Base-by-base conservation (phyloP, 805 yeast species). In the Schizosaccharomyces octosporus region DNA sequence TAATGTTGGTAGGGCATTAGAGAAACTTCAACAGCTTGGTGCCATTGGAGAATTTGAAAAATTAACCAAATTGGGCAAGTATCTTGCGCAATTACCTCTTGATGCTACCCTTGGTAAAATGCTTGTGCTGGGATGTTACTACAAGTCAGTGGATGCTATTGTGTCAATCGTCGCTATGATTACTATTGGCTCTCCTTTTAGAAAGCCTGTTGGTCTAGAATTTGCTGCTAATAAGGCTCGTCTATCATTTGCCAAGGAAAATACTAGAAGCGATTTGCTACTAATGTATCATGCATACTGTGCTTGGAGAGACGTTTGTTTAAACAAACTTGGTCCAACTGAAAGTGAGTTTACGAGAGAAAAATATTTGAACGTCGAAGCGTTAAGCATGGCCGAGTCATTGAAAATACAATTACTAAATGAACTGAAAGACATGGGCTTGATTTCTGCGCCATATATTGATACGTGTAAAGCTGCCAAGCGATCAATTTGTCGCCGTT, bases 11-110 rank as follows among this genome's bases (percentile, higher is more conserved):
- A n/a, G 58, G 31, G 66, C 66, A 4, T 55, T 65, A 7, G 62
- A 60, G 9, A 11, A 60, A 9, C 41, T 65, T 32, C 54, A 39
- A 51, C 58, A 62, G 15, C 60, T 65, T 36, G 65, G 65, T 5
- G 66, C 66, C 27, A 60, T 65, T n/a, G 51, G 61, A 17, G 51
- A 61, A 11, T 55, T 55, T 15, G 66, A 59, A 19, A 62, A 63
- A 9, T 41, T 65, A 13, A 65, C 66, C 13, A 62, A 63, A 13
- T 31, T 57, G 13, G 66, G 66, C 6, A 42, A 54, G 51, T 60
- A 63, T 19, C 55, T 65, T 27, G 31, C 61, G 9, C 39, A 39
- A 31, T 43, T 59, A 15, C 61, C 61, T 4, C 29, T 45, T 17
- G 61, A 59, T 41, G 55, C 48, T n/a, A 11, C 24, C 27, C 29